Evolutionary conservation across 345 rosid genomes (phyloP), one percentile per base, ranked within the genome.

Genomic region (Camelina hispida): DNA sequence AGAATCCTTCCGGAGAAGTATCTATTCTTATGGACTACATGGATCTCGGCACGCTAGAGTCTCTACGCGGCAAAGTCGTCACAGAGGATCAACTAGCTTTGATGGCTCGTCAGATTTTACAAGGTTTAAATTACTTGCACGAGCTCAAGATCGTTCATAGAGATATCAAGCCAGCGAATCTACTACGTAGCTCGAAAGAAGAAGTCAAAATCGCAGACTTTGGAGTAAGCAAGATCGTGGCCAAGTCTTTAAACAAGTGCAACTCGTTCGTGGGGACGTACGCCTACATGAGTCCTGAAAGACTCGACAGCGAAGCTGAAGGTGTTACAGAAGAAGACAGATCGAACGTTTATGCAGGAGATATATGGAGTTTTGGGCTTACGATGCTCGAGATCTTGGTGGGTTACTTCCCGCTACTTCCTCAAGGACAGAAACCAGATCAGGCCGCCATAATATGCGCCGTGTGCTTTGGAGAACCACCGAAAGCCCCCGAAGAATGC

Each of bases 241-340:
- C 73, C 53, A 84, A 86, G 44, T 83, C 88, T 6, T 71, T 89
- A 23, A 87, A 93, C 66, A 78, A 96, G 15, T 86, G 96, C 64
- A 93, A 88, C 34, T 90, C 96, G 15, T 88, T 88, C 70, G 88
- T 83, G 17, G 95, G 96, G 3, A 90, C 95, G n/a, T 88, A 89
- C 68, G 98, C 95, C 1, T 93, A 93, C 73, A 93, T 93, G 98
- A 88, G 95, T 43, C 98, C 98, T 0, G 97, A 93, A 62, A 69
- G 98, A 32, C 84, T 90, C 52, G 89, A 93, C 25, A 87, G 97
- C 0, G 95, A 83, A 13, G 47, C 83, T 0, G 77, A 84, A n/a
- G 76, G 46, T 62, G 43, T 7, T 90, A 87, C 11, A 34, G 58
- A 64, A 85, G 91, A 7, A 85, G 83, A 73, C 34, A 63, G 54